Evolutionary conservation across 1,284 basidiomycete genomes (phyloP).

Genomic region (Gastroboletus turbinatus): DNA sequence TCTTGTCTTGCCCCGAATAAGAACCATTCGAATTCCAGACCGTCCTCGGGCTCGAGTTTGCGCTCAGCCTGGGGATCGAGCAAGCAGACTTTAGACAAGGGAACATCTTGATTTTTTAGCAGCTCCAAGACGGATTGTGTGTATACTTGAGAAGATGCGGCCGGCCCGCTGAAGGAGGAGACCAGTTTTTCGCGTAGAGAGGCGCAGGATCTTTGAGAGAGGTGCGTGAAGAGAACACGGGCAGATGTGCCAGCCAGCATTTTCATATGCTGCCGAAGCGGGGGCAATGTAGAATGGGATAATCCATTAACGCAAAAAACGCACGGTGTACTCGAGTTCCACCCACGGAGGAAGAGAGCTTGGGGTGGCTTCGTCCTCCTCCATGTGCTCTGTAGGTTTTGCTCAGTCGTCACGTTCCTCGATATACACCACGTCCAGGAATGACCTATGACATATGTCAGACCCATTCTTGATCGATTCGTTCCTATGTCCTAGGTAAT

Average conservation of each 20-base stretch:
- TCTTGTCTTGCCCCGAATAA: slow-evolving; percentile 71
- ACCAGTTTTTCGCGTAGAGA: slow-evolving; percentile 54
- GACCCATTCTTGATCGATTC: slow-evolving; percentile 22
- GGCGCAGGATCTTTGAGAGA: slow-evolving; percentile 67
- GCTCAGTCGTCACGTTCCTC: slow-evolving; percentile 6
- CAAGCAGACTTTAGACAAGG: slow-evolving; percentile 72
- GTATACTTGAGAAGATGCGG: slow-evolving; percentile 48
- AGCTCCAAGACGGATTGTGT: slow-evolving; percentile 65
- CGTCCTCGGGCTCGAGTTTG: slow-evolving; percentile 73
- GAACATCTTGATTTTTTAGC: slow-evolving; percentile 49
- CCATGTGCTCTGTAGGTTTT: slow-evolving; percentile 84
- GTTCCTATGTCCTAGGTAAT: background rate
- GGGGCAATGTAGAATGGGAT: background rate
- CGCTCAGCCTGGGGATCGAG: slow-evolving; percentile 83
- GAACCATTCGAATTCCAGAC: slow-evolving; percentile 79
- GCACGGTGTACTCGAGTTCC: slow-evolving; percentile 70
- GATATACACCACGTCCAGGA: background rate
- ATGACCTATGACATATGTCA: slow-evolving; percentile 42
- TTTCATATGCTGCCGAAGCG: slow-evolving; percentile 74
- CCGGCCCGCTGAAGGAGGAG: slow-evolving; percentile 22
- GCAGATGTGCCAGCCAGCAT: slow-evolving; percentile 66
- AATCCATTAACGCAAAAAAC: slow-evolving; percentile 18
- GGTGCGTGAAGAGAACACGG: slow-evolving; percentile 79
- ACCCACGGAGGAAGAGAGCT: slow-evolving; percentile 86
- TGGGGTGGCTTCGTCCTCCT: slow-evolving; percentile 80